These are phyloP conservation scores for Prunus armeniaca DNA, from an alignment of 306 rosid species.

Conservation along the genomic window DNA sequence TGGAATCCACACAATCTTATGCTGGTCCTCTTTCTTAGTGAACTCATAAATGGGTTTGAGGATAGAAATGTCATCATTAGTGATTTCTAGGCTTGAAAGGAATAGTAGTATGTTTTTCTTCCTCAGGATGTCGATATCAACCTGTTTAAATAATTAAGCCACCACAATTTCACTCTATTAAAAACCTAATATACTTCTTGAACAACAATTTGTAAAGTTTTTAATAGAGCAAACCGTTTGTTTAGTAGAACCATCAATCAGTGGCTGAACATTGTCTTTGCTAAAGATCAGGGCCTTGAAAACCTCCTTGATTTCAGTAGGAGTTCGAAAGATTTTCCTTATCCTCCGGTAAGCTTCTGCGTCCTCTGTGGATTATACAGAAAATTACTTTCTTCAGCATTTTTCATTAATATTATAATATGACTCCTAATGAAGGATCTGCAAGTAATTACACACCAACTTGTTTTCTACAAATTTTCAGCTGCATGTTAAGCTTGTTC, in stretches of 20 bases:
- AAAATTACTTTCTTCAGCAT: no score
- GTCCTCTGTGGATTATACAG: no score
- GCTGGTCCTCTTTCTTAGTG: constrained; percentile 16
- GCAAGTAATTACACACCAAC: no score
- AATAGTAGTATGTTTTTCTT: constrained; percentile 45
- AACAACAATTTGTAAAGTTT: not conserved
- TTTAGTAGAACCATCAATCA: constrained; percentile 52
- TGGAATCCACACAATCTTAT: constrained; percentile 68
- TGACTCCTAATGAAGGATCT: no score
- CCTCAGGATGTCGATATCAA: constrained; percentile 33
- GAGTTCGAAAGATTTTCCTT: no score
- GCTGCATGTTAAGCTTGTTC: no score
- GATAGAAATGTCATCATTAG: constrained; percentile 33
- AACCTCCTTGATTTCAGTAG: constrained; percentile 11
- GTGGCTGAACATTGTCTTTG: constrained; percentile 19
- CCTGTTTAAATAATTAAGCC: constrained; percentile 12
- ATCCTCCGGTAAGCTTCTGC: no score
- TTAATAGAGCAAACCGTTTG: constrained; percentile 19
- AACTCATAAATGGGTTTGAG: constrained; percentile 35
- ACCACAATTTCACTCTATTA: no score
- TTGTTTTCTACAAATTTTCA: no score
- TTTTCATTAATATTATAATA: no score
- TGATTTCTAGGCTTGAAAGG: constrained; percentile 49
- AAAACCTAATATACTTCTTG: not conserved
- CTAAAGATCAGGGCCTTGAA: constrained; percentile 26